Percentiles rank a stretch among this genome's conserved stretches.
Evolutionary conservation across 2,329 filamentous ascomycete genomes (phyloP).

Genomic region (Alternaria angustiovoidea): DNA sequence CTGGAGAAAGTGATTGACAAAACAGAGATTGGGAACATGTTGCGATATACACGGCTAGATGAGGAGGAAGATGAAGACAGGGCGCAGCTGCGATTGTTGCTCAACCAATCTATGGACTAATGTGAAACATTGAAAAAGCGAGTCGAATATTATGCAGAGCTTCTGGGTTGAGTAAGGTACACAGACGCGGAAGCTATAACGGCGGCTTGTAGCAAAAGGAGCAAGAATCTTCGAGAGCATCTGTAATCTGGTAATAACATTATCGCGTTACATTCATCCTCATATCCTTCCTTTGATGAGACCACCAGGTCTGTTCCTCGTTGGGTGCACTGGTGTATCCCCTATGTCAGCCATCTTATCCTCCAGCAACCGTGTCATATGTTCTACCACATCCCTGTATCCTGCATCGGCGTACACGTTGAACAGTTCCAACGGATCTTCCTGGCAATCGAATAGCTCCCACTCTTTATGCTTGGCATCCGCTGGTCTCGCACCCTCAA

Average conservation of each 20-base stretch:
- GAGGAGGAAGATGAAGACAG: neutral
- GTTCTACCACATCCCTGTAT: conserved; percentile 41
- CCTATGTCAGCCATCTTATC: conserved; percentile 63
- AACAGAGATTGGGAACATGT: neutral
- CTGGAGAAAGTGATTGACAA: neutral
- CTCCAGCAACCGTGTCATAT: conserved; percentile 46
- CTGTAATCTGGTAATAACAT: neutral
- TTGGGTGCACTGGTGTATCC: conserved; percentile 50
- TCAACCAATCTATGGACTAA: neutral
- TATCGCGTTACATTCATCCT: neutral
- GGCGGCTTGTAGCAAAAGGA: neutral
- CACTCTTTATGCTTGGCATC: conserved; percentile 57
- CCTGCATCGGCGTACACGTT: conserved; percentile 53
- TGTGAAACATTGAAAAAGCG: neutral
- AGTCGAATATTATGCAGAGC: neutral
- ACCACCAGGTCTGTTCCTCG: neutral
- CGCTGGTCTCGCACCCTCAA: conserved; percentile 56
- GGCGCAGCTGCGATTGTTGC: neutral
- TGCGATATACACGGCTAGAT: neutral
- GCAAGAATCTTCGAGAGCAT: neutral
- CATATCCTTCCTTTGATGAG: neutral
- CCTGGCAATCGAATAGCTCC: conserved; percentile 63
- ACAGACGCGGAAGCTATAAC: neutral
- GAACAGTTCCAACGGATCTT: conserved; percentile 58
- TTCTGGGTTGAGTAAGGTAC: neutral